Evolutionary conservation across 306 rosid species (phyloP), one percentile per base, ranked within the genome.

Genomic region (Ammopiptanthus mongolicus): DNA sequence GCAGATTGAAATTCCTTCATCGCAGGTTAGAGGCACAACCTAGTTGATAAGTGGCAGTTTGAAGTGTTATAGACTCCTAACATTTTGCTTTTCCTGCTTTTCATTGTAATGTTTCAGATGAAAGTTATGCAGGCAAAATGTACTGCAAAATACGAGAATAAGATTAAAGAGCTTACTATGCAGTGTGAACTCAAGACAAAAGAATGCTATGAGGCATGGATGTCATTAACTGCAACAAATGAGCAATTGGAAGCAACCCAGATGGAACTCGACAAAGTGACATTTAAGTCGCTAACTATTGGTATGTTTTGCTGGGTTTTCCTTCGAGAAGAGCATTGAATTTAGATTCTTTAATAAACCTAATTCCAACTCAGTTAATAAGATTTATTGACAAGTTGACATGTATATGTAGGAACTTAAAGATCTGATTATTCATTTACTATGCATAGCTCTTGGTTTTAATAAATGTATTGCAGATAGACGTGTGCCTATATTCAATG

Each of bases 151-250:
- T 90, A 86, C 28, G 89, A 90, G 81, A 87, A 80, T 77, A 92
- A 83, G 92, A 87, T 92, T 68, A 70, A 90, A 63, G 93, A 92
- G 78, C 93, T 90, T 41, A 85, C 81, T 11, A 63, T 60, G 64
- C 90, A 87, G 78, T 92, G 92, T 29, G 88, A 92, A 42, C 82
- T 78, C 39, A 92, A 92, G 82, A 69, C 89, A 65, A 90, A 90
- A 72, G 97, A 92, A 87, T 92, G 97, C 87, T 81, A 88, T 1
- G 93, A 92, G 84, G 97, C 97, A 19, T 92, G 96, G 96, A 90
- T 87, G 87, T 92, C 97, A 10, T 80, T 92, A 84, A 90, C 96
- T 67, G 77, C 88, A 5, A 87, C 93, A 2, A 90, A 90, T 82
- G 84, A 82, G 59, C 91, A 88, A 76, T 72, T 92, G 76, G 92